phyloP scores from a whole-genome alignment of 192 early-diverging fungal genomes.

The Linnemannia exigua region DNA sequence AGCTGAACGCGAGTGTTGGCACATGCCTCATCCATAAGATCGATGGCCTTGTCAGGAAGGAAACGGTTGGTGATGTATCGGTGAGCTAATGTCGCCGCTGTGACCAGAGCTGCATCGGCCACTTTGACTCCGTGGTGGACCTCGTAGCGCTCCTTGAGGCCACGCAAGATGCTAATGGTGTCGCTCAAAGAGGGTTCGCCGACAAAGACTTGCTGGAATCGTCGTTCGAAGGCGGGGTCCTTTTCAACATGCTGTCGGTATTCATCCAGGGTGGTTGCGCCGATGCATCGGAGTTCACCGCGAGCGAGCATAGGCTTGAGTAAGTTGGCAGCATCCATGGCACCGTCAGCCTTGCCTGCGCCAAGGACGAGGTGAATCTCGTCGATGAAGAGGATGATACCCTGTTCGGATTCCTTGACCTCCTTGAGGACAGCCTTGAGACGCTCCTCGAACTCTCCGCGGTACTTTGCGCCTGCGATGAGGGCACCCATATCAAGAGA shows the following conservation, averaged over 20 bases:
- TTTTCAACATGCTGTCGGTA: constrained; percentile 95
- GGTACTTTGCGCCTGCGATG: constrained; percentile 94
- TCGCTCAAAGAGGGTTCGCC: constrained; percentile 80
- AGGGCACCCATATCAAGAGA: constrained; percentile 97
- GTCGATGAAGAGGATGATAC: constrained; percentile 97
- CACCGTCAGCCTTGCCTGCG: constrained; percentile 91
- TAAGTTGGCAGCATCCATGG: constrained; percentile 97
- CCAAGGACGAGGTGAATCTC: constrained; percentile 97
- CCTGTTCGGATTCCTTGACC: constrained; percentile 89
- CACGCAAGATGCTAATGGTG: constrained; percentile 85
- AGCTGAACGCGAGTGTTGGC: constrained; percentile 96
- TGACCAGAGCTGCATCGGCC: constrained; percentile 80
- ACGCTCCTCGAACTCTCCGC: constrained; percentile 98
- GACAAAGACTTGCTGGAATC: constrained; percentile 88
- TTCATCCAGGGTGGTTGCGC: constrained; percentile 96
- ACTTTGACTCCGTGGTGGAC: constrained; percentile 88
- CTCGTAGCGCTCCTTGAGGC: constrained; percentile 86
- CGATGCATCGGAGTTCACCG: constrained; percentile 95
- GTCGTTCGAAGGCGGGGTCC: constrained; percentile 86
- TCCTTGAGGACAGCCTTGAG: constrained; percentile 97
- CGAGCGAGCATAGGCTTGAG: constrained; percentile 99
- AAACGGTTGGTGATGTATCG: constrained; percentile 83
- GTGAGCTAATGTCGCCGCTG: constrained; percentile 79
- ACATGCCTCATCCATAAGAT: constrained; percentile 94
- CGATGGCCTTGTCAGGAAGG: constrained; percentile 88